These are phyloP conservation scores for Hymenoscyphus linearis DNA, from an alignment of 2,329 filamentous ascomycete species.

Conservation along the genomic window DNA sequence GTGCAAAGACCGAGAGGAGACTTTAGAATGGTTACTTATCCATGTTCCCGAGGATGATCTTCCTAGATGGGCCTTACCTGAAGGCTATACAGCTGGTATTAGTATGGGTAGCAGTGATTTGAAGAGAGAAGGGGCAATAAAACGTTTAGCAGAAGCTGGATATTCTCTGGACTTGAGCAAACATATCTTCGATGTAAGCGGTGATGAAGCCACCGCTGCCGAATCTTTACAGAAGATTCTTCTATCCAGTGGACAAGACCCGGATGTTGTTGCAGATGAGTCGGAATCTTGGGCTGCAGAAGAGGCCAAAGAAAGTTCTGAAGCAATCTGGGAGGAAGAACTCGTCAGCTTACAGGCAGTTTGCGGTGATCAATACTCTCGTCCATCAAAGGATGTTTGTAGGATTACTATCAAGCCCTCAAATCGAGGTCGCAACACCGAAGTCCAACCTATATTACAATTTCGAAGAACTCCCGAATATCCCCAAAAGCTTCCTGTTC, in stretches of 20 bases:
- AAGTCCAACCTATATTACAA: slow-evolving; percentile 54
- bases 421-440: slow-evolving; percentile 42
- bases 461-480: slow-evolving; percentile 71
- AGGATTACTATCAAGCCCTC: slow-evolving; percentile 61
- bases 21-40: slow-evolving; percentile 91
- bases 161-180: slow-evolving; percentile 83
- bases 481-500: slow-evolving; percentile 60
- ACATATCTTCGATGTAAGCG: slow-evolving; percentile 65
- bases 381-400: slow-evolving; percentile 58
- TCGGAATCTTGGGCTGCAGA: slow-evolving; percentile 34
- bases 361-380: slow-evolving; percentile 67
- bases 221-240: slow-evolving; percentile 72
- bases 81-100: slow-evolving; percentile 85
- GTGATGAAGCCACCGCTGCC: slow-evolving; percentile 71
- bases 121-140: slow-evolving; percentile 74
- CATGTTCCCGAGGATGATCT: slow-evolving; percentile 96
- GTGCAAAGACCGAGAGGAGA: slow-evolving; percentile 88
- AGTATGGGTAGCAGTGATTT: slow-evolving; percentile 79
- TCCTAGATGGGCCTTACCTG: slow-evolving; percentile 86
- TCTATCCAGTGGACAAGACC: slow-evolving; percentile 42
- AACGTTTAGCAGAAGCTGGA: slow-evolving; percentile 73
- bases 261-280: slow-evolving; percentile 31
- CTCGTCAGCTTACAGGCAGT: slow-evolving; percentile 79
- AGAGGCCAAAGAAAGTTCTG: slow-evolving; percentile 45
- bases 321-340: slow-evolving; percentile 79